A percentile compares a stretch with the other conserved stretches of the same genome.
Conservation (phyloP, 306 rosid genomes). For the Quercus cerris region DNA sequence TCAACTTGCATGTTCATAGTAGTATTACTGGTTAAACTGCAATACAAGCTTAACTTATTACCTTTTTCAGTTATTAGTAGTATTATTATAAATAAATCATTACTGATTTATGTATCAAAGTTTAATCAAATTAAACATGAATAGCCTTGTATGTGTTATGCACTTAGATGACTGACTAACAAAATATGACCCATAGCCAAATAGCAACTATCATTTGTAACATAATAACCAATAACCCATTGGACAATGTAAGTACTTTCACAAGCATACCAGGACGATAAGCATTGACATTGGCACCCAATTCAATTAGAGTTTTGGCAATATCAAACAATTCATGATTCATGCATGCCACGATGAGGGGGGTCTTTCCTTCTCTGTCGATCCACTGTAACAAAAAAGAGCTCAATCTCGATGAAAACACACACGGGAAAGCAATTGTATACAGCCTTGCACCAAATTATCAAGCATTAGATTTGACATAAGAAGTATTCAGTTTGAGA, state of each 20-base stretch:
- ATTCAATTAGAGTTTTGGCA: constrained; percentile 19
- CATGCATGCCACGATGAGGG: constrained; percentile 22
- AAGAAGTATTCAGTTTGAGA: neutral
- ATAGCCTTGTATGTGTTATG: neutral
- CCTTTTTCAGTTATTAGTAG: neutral
- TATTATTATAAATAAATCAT: neutral
- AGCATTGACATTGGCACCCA: constrained; percentile 25
- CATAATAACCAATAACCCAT: neutral
- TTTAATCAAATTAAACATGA: neutral
- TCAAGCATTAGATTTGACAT: neutral
- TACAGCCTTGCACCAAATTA: neutral
- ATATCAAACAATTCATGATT: constrained; percentile 5
- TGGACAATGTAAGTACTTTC: neutral
- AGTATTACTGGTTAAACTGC: neutral
- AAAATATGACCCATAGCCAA: neutral
- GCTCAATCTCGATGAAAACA: neutral
- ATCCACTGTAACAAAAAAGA: constrained; percentile 9
- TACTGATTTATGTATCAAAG: neutral
- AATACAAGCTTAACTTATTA: neutral
- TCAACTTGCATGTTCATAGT: neutral
- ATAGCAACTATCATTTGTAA: neutral
- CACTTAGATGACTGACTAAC: neutral
- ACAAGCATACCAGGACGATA: constrained; percentile 18
- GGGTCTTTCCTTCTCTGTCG: constrained; percentile 18
- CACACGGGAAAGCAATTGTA: neutral